phyloP scores from a whole-genome alignment of 2,329 filamentous ascomycete species.

The Xylariaceae sp. region DNA sequence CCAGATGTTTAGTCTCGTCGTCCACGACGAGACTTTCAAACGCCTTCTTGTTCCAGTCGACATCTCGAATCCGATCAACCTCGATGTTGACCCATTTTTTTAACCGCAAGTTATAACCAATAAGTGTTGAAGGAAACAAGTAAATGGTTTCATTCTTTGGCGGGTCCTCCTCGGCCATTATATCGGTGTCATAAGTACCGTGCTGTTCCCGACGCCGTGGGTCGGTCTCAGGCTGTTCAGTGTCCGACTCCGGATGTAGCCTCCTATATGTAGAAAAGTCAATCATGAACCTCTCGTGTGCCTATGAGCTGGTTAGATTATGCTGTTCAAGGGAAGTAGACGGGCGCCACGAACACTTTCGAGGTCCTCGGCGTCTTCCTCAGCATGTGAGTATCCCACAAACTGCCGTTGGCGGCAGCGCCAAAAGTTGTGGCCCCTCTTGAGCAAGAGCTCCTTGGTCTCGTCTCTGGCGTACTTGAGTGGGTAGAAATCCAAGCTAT shows the following conservation, averaged over 20 bases:
- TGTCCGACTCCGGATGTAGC: not conserved
- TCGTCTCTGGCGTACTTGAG: not conserved
- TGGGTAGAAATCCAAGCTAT: not conserved
- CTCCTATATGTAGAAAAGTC: not conserved
- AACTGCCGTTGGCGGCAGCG: not conserved
- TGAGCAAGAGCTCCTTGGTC: not conserved
- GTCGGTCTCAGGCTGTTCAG: not conserved
- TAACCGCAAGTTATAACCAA: constrained; percentile 1
- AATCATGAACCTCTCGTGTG: not conserved
- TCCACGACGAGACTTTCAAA: constrained; percentile 16
- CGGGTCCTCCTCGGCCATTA: not conserved
- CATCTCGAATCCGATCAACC: constrained; percentile 9
- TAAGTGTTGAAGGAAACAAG: not conserved
- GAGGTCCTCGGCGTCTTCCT: not conserved
- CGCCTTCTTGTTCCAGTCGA: constrained; percentile 14
- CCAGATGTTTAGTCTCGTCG: constrained; percentile 13
- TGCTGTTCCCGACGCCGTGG: not conserved
- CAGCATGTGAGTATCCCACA: not conserved
- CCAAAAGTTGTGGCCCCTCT: not conserved
- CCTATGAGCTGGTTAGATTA: not conserved
- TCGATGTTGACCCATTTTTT: constrained; percentile 8
- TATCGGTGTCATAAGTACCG: not conserved
- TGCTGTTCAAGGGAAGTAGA: not conserved
- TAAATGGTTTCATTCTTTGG: constrained; percentile 1
- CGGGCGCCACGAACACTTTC: not conserved